Evolutionary conservation across 2,329 filamentous ascomycete genomes (phyloP).

Genomic region (Fusarium sp.): DNA sequence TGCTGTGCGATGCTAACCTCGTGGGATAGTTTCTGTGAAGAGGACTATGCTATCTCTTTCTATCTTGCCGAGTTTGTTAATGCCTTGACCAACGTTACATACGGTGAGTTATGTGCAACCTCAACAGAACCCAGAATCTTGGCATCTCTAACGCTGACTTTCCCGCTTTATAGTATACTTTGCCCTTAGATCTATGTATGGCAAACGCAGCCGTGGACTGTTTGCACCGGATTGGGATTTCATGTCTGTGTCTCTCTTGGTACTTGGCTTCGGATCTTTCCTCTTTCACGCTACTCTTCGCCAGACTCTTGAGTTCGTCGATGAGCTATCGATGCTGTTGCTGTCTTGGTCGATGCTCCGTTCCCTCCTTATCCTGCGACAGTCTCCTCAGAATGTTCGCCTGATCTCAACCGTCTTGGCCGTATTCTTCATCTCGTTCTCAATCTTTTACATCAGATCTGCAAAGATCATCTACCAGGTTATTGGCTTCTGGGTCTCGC

Average conservation of each 20-base stretch:
- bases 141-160: slow-evolving; percentile 12
- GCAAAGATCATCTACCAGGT: slow-evolving; percentile 60
- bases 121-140: not conserved
- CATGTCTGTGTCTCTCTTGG: slow-evolving; percentile 57
- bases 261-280: slow-evolving; percentile 59
- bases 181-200: slow-evolving; percentile 56
- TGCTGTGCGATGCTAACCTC: slow-evolving; percentile 25
- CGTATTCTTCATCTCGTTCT: slow-evolving; percentile 56
- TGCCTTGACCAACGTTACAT: slow-evolving; percentile 57
- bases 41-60: slow-evolving; percentile 63
- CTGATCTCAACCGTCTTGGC: slow-evolving; percentile 56
- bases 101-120: slow-evolving; percentile 54
- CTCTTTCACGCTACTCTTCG: slow-evolving; percentile 61
- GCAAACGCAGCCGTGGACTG: slow-evolving; percentile 48
- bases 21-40: slow-evolving; percentile 53
- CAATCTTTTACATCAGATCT: slow-evolving; percentile 58
- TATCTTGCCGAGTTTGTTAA: slow-evolving; percentile 61
- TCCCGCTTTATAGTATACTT: slow-evolving; percentile 54
- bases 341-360: slow-evolving; percentile 66
- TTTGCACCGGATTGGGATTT: slow-evolving; percentile 54
- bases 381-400: slow-evolving; percentile 52
- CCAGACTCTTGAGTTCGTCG: slow-evolving; percentile 60
- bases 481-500: slow-evolving; percentile 52
- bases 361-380: slow-evolving; percentile 60
- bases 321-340: slow-evolving; percentile 71